Evolutionary conservation across 2,329 filamentous ascomycete species (phyloP), one percentile per base, ranked within the genome.

Genomic region (Colletotrichum abscissum): DNA sequence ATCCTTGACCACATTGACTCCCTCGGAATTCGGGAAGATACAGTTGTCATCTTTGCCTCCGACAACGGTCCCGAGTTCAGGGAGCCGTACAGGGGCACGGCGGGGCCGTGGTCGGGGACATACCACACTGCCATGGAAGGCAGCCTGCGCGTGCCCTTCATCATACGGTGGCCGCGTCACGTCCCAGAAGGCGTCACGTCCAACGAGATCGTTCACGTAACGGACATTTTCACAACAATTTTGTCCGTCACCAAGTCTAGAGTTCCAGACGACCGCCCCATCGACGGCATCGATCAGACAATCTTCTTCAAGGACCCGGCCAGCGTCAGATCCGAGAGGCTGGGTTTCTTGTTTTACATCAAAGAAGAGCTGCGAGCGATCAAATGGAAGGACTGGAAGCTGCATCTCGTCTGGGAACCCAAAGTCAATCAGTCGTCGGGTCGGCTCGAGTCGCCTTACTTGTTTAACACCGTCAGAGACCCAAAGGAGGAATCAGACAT

Each of bases 71-170:
- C 81, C 0, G 81, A 82, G 66, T 82, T 82, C 46, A 69, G 81
- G 19, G 70, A 75, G 0, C 81, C 81, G 0, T 81, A 81, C 57
- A 76, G 72, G 0, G 81, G 81, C 0, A 82, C 81, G 0, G 81
- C 81, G 0, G 81, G 81, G 0, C 80, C 80, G 0, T 82, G 81
- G 81, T 76, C 78, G 0, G 81, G 81, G 1, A 82, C 81, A 0
- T 82, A 82, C 22, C 80, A 82, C 28, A 82, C 80, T 0, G 80
- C 81, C 1, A 82, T 82, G 81, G 81, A 82, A 38, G 80, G 81
- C 0, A 81, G 81, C 2, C 58, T 82, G 1, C 77, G 81, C 3
- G 81, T 82, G 0, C 81, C 81, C 0, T 82, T 79, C 63, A 82
- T 82, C n/a, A 75, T 82, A 2, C 72, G 79, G 3, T 82, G 81